Conservation (phyloP, 495 filamentous ascomycete genomes). For the Penicillium ochrochloron region DNA sequence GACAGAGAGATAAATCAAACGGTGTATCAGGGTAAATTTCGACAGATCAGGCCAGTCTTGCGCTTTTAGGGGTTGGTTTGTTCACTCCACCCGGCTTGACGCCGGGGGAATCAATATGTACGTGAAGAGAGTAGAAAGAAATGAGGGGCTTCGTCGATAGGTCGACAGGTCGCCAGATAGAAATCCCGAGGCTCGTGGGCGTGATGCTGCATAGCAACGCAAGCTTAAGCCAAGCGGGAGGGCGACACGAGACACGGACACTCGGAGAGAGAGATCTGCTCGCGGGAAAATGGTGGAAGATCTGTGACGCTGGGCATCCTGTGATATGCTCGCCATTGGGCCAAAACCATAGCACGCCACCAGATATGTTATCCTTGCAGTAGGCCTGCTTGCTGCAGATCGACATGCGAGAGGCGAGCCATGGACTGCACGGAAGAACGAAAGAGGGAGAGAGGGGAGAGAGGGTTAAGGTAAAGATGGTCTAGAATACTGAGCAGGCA, state of each 20-base stretch:
- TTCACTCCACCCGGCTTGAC: constrained; percentile 29
- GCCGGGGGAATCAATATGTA: constrained; percentile 31
- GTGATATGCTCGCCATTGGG: not conserved
- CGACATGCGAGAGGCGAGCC: constrained; percentile 3
- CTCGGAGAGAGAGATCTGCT: not conserved
- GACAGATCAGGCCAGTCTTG: constrained; percentile 13
- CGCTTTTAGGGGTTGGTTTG: constrained; percentile 24
- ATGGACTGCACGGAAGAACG: not conserved
- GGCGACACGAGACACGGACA: not conserved
- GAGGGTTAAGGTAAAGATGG: not conserved
- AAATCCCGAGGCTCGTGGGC: not conserved
- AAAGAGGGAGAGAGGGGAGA: not conserved
- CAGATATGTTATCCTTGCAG: not conserved
- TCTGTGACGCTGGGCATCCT: not conserved
- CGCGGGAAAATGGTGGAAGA: not conserved
- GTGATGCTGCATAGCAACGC: not conserved
- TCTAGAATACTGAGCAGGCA: not conserved
- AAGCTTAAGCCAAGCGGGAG: not conserved
- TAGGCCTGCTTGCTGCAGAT: constrained; percentile 8
- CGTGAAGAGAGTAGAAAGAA: constrained; percentile 16
- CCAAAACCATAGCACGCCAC: not conserved
- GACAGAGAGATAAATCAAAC: constrained; percentile 13
- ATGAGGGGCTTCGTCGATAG: not conserved
- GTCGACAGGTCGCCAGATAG: not conserved
- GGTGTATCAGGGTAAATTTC: constrained; percentile 18